phyloP scores from a whole-genome alignment of 257 asterid genomes.

The Agastache rugosa region DNA sequence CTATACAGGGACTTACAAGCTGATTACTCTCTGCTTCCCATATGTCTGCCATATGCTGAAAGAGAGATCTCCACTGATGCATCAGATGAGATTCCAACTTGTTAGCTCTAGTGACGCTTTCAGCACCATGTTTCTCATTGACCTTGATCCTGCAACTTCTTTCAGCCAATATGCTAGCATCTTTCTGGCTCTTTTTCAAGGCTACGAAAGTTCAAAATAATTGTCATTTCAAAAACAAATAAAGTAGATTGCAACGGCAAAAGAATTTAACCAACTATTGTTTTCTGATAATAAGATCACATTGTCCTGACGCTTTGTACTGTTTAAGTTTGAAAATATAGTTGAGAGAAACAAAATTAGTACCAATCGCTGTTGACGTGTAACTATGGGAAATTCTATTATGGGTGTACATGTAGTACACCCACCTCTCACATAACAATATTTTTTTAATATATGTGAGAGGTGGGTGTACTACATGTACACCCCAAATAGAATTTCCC shows the following conservation, averaged over 20 bases:
- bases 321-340: slow-evolving; percentile 38
- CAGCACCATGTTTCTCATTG: slow-evolving; percentile 44
- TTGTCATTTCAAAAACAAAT: neutral
- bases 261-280: slow-evolving; percentile 17
- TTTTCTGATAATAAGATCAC: slow-evolving; percentile 53
- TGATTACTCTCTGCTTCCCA: slow-evolving; percentile 64
- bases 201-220: slow-evolving; percentile 43
- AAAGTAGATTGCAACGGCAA: neutral
- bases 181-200: slow-evolving; percentile 71
- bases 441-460: too few relatives aligned
- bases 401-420: too few relatives aligned
- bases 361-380: slow-evolving; percentile 4
- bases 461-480: too few relatives aligned
- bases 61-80: slow-evolving; percentile 82
- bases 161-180: slow-evolving; percentile 75
- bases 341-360: slow-evolving; percentile 3
- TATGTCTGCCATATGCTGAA: slow-evolving; percentile 59
- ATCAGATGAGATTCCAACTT: slow-evolving; percentile 61
- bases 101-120: slow-evolving; percentile 38
- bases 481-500: too few relatives aligned
- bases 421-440: too few relatives aligned
- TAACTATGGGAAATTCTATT: too few relatives aligned
- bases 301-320: slow-evolving; percentile 54
- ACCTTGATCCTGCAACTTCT: slow-evolving; percentile 55
- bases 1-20: slow-evolving; percentile 61